Evolutionary conservation across 192 early-diverging fungal species (phyloP).

Genomic region (Pecoramyces ruminantium): DNA sequence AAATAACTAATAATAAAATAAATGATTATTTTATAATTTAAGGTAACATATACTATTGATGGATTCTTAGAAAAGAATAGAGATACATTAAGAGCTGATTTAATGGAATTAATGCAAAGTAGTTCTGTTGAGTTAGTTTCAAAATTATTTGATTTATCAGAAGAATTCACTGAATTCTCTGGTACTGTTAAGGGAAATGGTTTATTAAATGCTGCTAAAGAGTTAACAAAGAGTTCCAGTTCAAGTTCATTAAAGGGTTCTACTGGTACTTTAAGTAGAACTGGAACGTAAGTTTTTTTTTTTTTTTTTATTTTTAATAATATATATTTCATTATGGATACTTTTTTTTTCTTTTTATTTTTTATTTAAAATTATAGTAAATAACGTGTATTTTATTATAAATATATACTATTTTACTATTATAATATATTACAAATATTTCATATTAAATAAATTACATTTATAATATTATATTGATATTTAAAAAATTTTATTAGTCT

Average conservation of each 20-base stretch:
- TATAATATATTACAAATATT: no score
- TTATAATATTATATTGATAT: no score
- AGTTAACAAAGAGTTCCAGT: slow-evolving; percentile 6
- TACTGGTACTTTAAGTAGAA: not conserved
- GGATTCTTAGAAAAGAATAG: slow-evolving; percentile 37
- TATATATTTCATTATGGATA: no score
- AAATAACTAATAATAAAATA: no score
- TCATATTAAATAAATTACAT: no score
- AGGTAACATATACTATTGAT: slow-evolving; percentile 23
- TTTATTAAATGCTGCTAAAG: not conserved
- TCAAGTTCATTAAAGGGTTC: not conserved
- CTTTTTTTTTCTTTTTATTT: no score
- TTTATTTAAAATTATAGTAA: no score
- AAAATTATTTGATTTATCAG: not conserved
- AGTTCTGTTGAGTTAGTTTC: slow-evolving; percentile 11
- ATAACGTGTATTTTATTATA: no score
- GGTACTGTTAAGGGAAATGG: slow-evolving; percentile 9
- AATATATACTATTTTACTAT: no score
- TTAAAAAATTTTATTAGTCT: not conserved
- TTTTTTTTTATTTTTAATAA: not conserved
- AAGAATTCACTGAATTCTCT: slow-evolving; percentile 18
- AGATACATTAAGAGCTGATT: slow-evolving; percentile 29
- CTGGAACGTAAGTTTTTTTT: not conserved
- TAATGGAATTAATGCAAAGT: slow-evolving; percentile 22
- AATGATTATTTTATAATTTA: no score